These are phyloP conservation scores for Metroxylon sagu DNA, from an alignment of 176 grass and related monocot genomes.

Conservation along the genomic window DNA sequence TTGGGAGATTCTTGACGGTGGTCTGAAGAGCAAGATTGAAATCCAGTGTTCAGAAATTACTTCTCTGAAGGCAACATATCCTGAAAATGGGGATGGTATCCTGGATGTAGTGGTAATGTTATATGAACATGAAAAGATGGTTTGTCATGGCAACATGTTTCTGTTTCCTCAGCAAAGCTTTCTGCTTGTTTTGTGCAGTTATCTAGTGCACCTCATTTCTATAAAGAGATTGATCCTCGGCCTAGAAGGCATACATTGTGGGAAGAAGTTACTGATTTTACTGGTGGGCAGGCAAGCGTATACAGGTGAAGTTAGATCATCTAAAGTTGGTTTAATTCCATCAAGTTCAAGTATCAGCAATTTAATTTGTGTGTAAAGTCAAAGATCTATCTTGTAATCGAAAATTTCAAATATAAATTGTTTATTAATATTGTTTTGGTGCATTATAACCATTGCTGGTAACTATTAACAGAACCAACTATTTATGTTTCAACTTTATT, in stretches of 20 bases:
- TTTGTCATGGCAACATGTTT: not conserved
- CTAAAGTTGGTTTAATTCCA: not conserved
- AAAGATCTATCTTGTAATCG: too few relatives aligned
- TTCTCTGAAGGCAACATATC: conserved; percentile 2
- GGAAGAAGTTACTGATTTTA: conserved; percentile 70
- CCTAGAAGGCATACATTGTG: conserved; percentile 85
- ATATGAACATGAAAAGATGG: not conserved
- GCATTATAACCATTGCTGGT: too few relatives aligned
- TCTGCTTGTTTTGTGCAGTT: conserved; percentile 41
- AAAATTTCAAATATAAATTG: too few relatives aligned
- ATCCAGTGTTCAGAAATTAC: conserved; percentile 11
- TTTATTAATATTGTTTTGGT: too few relatives aligned
- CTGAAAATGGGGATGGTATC: not conserved
- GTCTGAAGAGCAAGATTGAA: conserved; percentile 17
- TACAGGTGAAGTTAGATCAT: not conserved
- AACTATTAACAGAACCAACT: too few relatives aligned
- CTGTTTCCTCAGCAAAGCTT: too few relatives aligned
- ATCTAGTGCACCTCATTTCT: conserved; percentile 59
- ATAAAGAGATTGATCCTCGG: conserved; percentile 68
- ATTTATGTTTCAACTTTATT: too few relatives aligned
- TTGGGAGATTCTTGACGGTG: conserved; percentile 18
- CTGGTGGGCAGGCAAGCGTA: not conserved
- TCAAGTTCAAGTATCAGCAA: too few relatives aligned
- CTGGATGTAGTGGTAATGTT: conserved; percentile 13
- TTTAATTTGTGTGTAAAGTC: too few relatives aligned